Percentiles rank a stretch among this genome's conserved stretches.
Evolutionary conservation across 2,329 filamentous ascomycete genomes (phyloP).

Genomic region (Verticillium nonalfalfae): DNA sequence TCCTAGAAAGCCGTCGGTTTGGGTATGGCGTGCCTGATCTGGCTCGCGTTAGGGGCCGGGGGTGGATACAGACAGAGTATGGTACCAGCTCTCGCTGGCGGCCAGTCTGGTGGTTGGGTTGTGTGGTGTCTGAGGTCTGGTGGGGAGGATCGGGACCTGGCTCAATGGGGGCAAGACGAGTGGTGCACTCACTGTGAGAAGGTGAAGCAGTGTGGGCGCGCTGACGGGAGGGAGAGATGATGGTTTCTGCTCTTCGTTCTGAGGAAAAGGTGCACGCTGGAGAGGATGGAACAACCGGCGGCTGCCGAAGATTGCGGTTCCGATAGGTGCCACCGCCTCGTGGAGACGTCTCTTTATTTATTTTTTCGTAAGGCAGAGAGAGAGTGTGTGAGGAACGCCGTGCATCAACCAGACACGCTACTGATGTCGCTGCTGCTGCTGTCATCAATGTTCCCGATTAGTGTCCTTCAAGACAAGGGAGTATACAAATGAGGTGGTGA

Average conservation of each 20-base stretch:
- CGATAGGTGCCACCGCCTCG: background rate
- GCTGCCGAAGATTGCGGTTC: background rate
- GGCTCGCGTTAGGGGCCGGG: background rate
- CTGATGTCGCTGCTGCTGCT: background rate
- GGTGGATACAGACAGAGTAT: background rate
- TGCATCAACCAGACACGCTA: background rate
- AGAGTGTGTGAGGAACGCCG: background rate
- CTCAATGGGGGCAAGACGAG: too few relatives aligned
- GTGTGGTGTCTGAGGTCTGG: background rate
- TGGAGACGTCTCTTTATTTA: background rate
- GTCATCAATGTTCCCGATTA: background rate
- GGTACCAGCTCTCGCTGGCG: background rate
- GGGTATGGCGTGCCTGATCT: background rate
- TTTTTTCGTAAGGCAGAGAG: background rate
- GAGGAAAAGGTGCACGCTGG: background rate
- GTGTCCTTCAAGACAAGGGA: slow-evolving; percentile 8
- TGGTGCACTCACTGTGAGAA: too few relatives aligned
- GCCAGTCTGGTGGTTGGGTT: background rate
- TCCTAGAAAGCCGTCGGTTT: background rate
- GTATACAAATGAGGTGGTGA: slow-evolving; percentile 25
- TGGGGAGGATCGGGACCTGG: too few relatives aligned
- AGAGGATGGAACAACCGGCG: background rate
- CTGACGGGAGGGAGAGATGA: too few relatives aligned
- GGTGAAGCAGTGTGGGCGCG: too few relatives aligned
- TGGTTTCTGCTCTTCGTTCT: too few relatives aligned